Conservation (phyloP, 129 eudicot genomes). For the Kitagawia praeruptora region DNA sequence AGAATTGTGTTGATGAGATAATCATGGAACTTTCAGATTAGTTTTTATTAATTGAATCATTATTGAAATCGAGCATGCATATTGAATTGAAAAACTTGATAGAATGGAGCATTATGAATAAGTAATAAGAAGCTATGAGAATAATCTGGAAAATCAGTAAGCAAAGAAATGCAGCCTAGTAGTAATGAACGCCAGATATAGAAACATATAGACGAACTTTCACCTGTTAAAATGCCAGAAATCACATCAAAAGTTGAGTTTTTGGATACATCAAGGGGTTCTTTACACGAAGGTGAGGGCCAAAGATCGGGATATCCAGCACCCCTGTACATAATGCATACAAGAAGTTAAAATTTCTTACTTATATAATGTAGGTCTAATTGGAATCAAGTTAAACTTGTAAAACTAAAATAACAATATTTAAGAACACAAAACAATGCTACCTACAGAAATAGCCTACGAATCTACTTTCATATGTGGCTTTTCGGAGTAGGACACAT, state of each 20-base stretch:
- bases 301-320: slow-evolving; percentile 89
- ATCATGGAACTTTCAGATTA: slow-evolving; percentile 1
- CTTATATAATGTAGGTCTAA: background rate
- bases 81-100: background rate
- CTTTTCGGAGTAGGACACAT: background rate
- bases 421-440: background rate
- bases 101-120: background rate
- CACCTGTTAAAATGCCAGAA: slow-evolving; percentile 76
- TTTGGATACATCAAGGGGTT: slow-evolving; percentile 86
- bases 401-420: background rate
- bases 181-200: background rate
- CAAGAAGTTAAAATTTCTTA: slow-evolving; percentile 7
- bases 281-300: slow-evolving; percentile 88
- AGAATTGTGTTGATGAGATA: background rate
- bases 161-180: background rate
- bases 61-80: background rate
- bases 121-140: no score
- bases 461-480: background rate
- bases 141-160: background rate
- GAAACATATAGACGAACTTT: slow-evolving; percentile 7
- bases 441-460: background rate
- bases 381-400: background rate
- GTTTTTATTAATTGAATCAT: background rate
- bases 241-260: slow-evolving; percentile 87
- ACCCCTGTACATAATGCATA: slow-evolving; percentile 61